Percentiles rank a stretch among this genome's conserved stretches.
These are phyloP conservation scores for Parachaetomium inaequale DNA, from an alignment of 495 filamentous ascomycete genomes.

Conservation along the genomic window DNA sequence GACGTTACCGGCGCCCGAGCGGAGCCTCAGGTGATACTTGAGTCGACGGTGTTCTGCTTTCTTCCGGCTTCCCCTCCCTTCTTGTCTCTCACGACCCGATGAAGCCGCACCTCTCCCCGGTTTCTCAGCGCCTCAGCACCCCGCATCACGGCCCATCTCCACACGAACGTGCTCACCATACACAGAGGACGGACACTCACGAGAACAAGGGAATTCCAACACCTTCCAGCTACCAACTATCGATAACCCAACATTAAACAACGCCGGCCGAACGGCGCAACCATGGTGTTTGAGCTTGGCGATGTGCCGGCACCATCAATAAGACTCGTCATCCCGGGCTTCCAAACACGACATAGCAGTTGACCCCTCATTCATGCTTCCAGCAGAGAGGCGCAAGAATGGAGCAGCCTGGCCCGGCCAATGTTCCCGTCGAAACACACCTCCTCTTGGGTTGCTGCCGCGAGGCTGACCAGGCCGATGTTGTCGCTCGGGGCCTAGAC, in stretches of 20 bases:
- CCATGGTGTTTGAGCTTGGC: constrained; percentile 19
- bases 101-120: neutral
- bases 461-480: constrained; percentile 45
- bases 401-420: constrained; percentile 18
- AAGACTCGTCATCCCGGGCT: neutral
- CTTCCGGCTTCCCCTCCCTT: neutral
- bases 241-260: neutral
- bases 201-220: neutral
- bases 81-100: neutral
- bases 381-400: constrained; percentile 13
- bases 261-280: neutral
- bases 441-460: constrained; percentile 45
- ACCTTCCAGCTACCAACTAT: neutral
- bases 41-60: neutral
- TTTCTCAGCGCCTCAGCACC: neutral
- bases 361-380: neutral
- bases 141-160: neutral
- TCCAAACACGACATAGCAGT: neutral
- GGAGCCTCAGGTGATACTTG: neutral
- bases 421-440: constrained; percentile 27
- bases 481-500: constrained; percentile 40
- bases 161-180: neutral
- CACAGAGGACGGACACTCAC: neutral
- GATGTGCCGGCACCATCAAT: constrained; percentile 19
- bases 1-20: neutral